These are phyloP conservation scores for Solanum chaucha DNA, from an alignment of 257 asterid species.

Conservation along the genomic window DNA sequence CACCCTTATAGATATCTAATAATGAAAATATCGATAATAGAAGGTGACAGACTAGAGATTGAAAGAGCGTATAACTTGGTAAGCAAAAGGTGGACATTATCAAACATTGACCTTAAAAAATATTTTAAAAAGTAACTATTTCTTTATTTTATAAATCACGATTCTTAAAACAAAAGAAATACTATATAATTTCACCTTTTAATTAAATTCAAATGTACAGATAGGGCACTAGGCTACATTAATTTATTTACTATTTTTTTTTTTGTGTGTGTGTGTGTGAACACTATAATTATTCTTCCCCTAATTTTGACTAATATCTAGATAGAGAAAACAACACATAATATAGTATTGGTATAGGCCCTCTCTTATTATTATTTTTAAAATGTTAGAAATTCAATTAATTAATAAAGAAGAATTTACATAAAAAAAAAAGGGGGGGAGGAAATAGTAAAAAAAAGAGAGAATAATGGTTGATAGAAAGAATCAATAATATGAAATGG, in stretches of 20 bases:
- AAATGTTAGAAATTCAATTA: neutral
- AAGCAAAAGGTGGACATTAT: too few species aligned
- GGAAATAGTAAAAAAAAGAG: too few species aligned
- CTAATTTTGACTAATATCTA: neutral
- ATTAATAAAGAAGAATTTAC: neutral
- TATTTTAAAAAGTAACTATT: too few species aligned
- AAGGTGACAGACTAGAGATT: neutral
- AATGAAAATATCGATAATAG: too few species aligned
- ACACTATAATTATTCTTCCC: neutral
- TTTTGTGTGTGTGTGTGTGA: neutral
- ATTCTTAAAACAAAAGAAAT: neutral
- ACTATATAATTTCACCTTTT: neutral
- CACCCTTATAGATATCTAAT: too few species aligned
- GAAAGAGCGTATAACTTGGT: neutral
- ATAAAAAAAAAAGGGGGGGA: neutral
- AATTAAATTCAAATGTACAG: too few species aligned
- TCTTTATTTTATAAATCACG: neutral
- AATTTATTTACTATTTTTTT: too few species aligned
- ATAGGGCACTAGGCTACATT: neutral
- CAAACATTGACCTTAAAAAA: neutral
- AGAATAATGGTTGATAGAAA: constrained; percentile 8
- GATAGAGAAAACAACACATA: neutral
- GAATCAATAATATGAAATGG: neutral
- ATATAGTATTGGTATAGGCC: neutral
- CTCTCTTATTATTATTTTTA: neutral